Conservation (phyloP, 2,329 filamentous ascomycete species). For the Cladophialophora carrionii region DNA sequence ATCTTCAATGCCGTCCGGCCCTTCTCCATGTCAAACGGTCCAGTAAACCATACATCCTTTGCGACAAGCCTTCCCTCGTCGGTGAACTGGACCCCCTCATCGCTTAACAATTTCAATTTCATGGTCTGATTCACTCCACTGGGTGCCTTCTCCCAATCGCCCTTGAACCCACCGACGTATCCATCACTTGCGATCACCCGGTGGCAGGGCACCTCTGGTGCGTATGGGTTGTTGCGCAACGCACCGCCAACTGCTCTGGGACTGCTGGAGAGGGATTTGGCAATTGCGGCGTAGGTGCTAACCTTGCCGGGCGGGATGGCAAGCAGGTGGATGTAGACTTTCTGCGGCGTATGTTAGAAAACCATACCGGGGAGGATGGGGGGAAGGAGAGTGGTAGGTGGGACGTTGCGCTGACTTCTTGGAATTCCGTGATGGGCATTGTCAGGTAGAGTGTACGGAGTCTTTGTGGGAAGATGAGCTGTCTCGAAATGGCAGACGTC, state of each 20-base stretch:
- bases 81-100: conserved; percentile 46
- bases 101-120: conserved; percentile 44
- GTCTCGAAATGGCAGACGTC: not conserved
- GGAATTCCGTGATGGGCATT: conserved; percentile 32
- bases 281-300: conserved; percentile 75
- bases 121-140: conserved; percentile 50
- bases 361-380: not conserved
- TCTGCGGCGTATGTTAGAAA: conserved; percentile 5
- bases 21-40: conserved; percentile 27
- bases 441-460: not conserved
- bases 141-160: conserved; percentile 53
- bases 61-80: conserved; percentile 36
- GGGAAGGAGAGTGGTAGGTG: not conserved
- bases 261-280: conserved; percentile 52
- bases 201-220: conserved; percentile 51
- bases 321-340: conserved; percentile 71
- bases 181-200: conserved; percentile 40
- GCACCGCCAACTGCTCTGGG: conserved; percentile 47
- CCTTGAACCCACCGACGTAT: conserved; percentile 53
- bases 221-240: conserved; percentile 49
- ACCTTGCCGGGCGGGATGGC: conserved; percentile 75
- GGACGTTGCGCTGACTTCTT: conserved; percentile 33
- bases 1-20: conserved; percentile 9
- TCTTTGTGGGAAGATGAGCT: not conserved
- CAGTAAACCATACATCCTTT: conserved; percentile 31